A percentile compares a stretch with the other conserved stretches of the same genome.
phyloP scores from a whole-genome alignment of 768 basidiomycete species.

The Trametes cinnabarina region DNA sequence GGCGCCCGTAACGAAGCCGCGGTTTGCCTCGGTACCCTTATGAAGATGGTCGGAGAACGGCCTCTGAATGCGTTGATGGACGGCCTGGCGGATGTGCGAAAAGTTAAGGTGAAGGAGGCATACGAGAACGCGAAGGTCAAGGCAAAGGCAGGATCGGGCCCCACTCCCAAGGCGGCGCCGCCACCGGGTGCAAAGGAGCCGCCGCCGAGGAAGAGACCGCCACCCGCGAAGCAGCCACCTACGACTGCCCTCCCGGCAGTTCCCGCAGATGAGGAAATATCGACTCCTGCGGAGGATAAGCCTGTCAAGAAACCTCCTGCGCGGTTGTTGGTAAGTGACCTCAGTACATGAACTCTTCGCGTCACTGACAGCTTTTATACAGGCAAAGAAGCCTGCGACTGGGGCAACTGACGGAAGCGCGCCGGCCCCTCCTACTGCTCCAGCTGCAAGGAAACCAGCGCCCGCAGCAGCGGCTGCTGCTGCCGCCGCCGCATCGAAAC shows the following conservation, averaged over 20 bases:
- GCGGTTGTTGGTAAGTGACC: constrained; percentile 40
- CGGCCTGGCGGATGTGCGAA: constrained; percentile 79
- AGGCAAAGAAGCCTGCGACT: constrained; percentile 53
- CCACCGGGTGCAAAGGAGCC: constrained; percentile 32
- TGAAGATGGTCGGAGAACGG: constrained; percentile 97
- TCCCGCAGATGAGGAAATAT: constrained; percentile 35
- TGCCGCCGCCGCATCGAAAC: constrained; percentile 37
- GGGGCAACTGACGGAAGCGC: constrained; percentile 29
- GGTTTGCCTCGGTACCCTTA: constrained; percentile 79
- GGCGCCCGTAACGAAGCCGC: constrained; percentile 91
- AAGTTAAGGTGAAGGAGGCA: constrained; percentile 91
- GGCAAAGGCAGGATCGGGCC: constrained; percentile 65
- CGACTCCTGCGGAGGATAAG: constrained; percentile 38
- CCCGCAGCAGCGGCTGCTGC: constrained; percentile 34
- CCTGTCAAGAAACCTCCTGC: constrained; percentile 51
- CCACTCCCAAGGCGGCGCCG: constrained; percentile 42
- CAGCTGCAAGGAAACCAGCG: constrained; percentile 45
- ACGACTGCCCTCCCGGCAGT: constrained; percentile 29
- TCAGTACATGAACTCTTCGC: neutral
- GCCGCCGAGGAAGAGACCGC: constrained; percentile 37
- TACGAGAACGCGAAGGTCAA: constrained; percentile 91
- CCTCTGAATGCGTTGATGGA: constrained; percentile 87
- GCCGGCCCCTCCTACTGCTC: constrained; percentile 20
- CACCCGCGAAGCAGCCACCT: constrained; percentile 33
- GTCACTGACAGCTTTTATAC: neutral